Conservation (phyloP, 2,329 filamentous ascomycete genomes). For the Colletotrichum sp. region DNA sequence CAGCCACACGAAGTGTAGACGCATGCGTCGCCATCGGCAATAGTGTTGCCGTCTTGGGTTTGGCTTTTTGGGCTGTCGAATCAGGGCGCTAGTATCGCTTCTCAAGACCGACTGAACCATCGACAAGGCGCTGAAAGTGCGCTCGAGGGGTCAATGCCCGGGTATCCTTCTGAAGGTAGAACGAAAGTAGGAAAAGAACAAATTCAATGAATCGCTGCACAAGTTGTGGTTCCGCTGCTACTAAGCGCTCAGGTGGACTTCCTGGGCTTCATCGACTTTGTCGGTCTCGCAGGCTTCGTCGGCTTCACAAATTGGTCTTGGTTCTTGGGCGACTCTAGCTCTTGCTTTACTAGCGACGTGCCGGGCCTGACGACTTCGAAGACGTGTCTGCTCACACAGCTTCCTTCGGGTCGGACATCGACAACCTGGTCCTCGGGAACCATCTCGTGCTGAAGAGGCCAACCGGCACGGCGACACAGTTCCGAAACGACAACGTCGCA, state of each 20-base stretch:
- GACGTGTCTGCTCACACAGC: conserved; percentile 43
- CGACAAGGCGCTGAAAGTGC: background rate
- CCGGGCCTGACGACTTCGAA: conserved; percentile 31
- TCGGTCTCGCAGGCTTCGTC: background rate
- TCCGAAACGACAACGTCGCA: conserved; percentile 91
- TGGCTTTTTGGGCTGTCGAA: background rate
- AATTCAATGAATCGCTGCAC: background rate
- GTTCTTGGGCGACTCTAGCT: background rate
- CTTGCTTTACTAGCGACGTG: background rate
- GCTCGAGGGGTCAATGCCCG: background rate
- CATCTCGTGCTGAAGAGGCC: conserved; percentile 85
- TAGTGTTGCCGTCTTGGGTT: background rate
- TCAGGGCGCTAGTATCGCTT: background rate
- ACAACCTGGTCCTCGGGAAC: conserved; percentile 70
- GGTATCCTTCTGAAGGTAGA: background rate
- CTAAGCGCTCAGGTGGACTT: background rate
- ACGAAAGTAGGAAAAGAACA: background rate
- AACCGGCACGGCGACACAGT: conserved; percentile 80
- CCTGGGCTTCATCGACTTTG: conserved; percentile 2
- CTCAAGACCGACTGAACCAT: background rate
- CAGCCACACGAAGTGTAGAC: background rate
- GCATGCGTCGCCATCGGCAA: conserved; percentile 3
- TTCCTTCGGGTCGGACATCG: conserved; percentile 56
- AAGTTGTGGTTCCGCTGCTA: background rate
- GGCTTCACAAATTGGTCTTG: background rate